Base-by-base conservation (phyloP, 2,329 filamentous ascomycete genomes). In the Fusarium sp. region DNA sequence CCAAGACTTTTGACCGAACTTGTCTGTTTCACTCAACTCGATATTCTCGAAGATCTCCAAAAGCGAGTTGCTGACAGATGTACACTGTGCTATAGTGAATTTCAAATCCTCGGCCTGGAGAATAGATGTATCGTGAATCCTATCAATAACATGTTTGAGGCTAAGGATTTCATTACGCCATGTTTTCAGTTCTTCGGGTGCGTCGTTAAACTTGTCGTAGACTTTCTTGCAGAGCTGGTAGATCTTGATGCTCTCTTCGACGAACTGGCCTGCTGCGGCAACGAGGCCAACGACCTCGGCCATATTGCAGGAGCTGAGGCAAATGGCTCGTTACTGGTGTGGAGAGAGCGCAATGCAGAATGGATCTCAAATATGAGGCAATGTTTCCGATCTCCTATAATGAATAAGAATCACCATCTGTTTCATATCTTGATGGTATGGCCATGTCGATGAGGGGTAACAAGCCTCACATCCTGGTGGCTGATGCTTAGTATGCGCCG, bases 161-260 rank as follows among this genome's bases (percentile, higher is more conserved):
- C 20, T 47, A 12, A 52, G n/a, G 1, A 53, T 39, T n/a, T 56
- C 33, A 13, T 45, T 35, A 8, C 31, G 9, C 50, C 39, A 68
- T 2, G 20, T 4, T 4, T 33, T 12, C 3, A 66, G 45, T 10
- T 71, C 57, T 1, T 27, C 12, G 2, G 61, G 62, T 5, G 55
- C 33, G 9, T 58, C 50, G 8, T 22, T 36, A 29, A 54, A 50
- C n/a, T 41, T 54, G 17, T 57, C 52, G 11, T 22, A 27, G 4
- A 58, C 1, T 11, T 29, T 25, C 10, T 58, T 68, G 4, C 22
- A 45, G 15, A 68, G 10, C 1, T 57, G n/a, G 15, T 33, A 18
- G n/a, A 68, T 56, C 11, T 64, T 68, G 18, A 57, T 45, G 11
- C 64, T 68, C 31, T 68, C 41, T 7, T 63, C 64, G 4, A 61